Evolutionary conservation across 2,329 filamentous ascomycete species (phyloP).

Genomic region (Stemphylium beticola): DNA sequence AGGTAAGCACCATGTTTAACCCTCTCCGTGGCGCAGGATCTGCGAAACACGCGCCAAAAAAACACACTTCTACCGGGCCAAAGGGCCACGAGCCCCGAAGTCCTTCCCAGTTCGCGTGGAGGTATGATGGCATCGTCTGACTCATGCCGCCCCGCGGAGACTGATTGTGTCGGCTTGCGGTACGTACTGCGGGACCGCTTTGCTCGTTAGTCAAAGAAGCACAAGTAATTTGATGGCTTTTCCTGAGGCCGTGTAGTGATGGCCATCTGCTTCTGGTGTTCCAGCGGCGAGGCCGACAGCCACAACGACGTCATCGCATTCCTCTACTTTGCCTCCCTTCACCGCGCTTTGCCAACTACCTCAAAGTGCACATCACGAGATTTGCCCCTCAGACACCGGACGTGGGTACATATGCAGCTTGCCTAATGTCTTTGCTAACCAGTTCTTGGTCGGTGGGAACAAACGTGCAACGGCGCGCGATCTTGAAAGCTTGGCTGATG

Average conservation of each 20-base stretch:
- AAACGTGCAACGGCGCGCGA: conserved; percentile 13
- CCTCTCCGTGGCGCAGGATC: not conserved
- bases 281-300: not conserved
- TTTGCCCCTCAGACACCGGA: conserved; percentile 2
- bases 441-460: conserved; percentile 1
- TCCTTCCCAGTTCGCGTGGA: not conserved
- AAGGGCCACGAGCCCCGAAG: conserved; percentile 1
- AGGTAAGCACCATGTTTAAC: not conserved
- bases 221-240: not conserved
- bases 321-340: not conserved
- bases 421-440: conserved; percentile 1
- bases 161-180: not conserved
- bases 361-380: conserved; percentile 6
- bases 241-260: too few relatives aligned
- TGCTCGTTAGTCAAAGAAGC: not conserved
- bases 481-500: conserved; percentile 8
- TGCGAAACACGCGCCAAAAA: not conserved
- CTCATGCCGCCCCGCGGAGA: not conserved
- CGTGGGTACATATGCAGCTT: conserved; percentile 2
- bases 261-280: too few relatives aligned
- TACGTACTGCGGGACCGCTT: not conserved
- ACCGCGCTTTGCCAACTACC: conserved; percentile 6
- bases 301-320: not conserved
- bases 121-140: conserved; percentile 2
- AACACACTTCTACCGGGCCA: conserved; percentile 6